These are phyloP conservation scores for Nectriaceae sp. DNA, from an alignment of 2,329 filamentous ascomycete species.

Conservation along the genomic window DNA sequence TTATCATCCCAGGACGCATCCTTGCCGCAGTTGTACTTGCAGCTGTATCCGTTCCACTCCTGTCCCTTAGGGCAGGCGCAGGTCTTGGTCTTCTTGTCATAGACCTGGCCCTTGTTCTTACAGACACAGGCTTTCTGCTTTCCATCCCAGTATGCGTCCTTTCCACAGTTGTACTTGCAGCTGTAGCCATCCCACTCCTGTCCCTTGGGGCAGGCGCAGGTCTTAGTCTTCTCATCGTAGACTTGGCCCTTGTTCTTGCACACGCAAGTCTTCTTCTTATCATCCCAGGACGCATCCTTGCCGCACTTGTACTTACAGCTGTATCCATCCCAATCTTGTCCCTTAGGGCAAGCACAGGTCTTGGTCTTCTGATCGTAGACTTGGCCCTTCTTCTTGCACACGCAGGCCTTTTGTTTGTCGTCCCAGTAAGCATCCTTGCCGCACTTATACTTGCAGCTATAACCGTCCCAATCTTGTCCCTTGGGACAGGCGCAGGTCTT, in stretches of 20 bases:
- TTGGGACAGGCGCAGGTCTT: conserved; percentile 13
- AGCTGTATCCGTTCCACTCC: conserved; percentile 6
- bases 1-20: not conserved
- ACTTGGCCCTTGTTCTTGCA: conserved; percentile 1
- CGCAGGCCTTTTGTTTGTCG: conserved; percentile 3
- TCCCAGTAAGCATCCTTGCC: not conserved
- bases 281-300: conserved; percentile 3
- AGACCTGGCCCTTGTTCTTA: conserved; percentile 11
- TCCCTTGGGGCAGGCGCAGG: not conserved
- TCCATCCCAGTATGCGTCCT: not conserved
- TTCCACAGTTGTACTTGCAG: not conserved
- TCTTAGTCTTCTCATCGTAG: not conserved
- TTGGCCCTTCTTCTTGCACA: conserved; percentile 7
- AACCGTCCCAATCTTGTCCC: conserved; percentile 6
- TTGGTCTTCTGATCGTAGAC: not conserved
- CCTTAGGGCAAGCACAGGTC: conserved; percentile 6
- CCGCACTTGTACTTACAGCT: not conserved
- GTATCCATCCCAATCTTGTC: not conserved
- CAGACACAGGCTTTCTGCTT: conserved; percentile 11
- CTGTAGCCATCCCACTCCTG: conserved; percentile 1
- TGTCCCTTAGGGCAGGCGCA: conserved; percentile 11
- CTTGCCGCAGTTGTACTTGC: conserved; percentile 4
- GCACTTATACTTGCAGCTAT: not conserved
- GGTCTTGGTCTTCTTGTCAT: conserved; percentile 5
- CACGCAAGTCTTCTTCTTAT: conserved; percentile 1